Base-by-base conservation (phyloP, 2,329 filamentous ascomycete species). In the Aspergillus sergii region DNA sequence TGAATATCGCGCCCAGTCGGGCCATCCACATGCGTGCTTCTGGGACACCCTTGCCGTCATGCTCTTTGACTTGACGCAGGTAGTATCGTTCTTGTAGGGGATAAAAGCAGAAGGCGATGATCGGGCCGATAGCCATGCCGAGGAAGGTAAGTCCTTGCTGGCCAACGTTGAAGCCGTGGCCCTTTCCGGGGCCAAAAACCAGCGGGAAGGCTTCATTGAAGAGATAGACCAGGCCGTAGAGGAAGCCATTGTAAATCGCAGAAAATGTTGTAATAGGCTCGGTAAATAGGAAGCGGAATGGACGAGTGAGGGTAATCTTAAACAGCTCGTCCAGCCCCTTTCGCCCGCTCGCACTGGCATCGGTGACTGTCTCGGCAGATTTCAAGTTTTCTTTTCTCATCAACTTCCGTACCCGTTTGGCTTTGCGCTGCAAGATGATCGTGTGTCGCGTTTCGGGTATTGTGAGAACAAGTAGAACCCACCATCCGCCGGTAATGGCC, bases 261-360 rank as follows among this genome's bases (percentile, higher is more conserved):
- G 71, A 74, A 60, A 72, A 73, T 12, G 57, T 51, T 0, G 72
- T 72, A 53, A 75, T 75, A n/a, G 72, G 71, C 34, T 74, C 72
- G 0, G 72, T 68, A 46, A 74, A 68, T n/a, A 73, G 63, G 51
- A 75, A 74, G 9, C 69, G 65, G 63, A 86, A 88, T 8, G 91
- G 86, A 0, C 91, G 84, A 0, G 89, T 91, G 9, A 92, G 79
- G 21, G 85, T 86, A 26, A 90, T 80, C 8, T 91, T 89, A 60
- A 92, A 92, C 7, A 90, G 88, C 77, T 92, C 89, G 2, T 86
- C 89, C 34, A 90, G 66, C 70, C 91, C 89, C 85, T 92, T 90
- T 69, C 83, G 84, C 76, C 66, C 57, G 21, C 63, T 51, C 79
- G 74, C 72, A 32, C 71, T 66, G 10, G 69, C 28, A 45, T 72